A percentile compares a stretch with the other conserved stretches of the same genome.
Conservation (phyloP, 2,329 filamentous ascomycete species). For the Furcasterigmium sp. region DNA sequence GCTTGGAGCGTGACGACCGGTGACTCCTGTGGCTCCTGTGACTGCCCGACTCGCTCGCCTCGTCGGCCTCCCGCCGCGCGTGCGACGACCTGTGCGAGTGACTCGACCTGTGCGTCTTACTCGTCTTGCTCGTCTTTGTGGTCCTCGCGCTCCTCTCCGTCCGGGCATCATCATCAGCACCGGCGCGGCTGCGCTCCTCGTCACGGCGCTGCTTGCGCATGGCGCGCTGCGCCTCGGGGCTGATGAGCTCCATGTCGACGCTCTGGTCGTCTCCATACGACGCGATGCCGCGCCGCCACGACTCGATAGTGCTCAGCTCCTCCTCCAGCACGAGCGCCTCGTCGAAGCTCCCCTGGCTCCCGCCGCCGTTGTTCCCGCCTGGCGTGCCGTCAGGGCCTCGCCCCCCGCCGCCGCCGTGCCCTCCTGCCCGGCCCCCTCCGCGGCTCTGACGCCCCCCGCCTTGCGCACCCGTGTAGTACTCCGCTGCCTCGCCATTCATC, state of each 20-base stretch:
- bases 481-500: conserved; percentile 4
- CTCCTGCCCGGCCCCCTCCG: neutral
- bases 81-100: conserved; percentile 23
- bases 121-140: conserved; percentile 16
- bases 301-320: conserved; percentile 53
- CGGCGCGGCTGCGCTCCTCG: conserved; percentile 15
- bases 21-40: conserved; percentile 24
- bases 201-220: conserved; percentile 24
- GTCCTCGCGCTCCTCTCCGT: conserved; percentile 19
- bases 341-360: conserved; percentile 32
- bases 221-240: conserved; percentile 46
- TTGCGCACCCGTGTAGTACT: conserved; percentile 6
- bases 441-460: neutral
- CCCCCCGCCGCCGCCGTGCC: neutral
- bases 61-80: conserved; percentile 17
- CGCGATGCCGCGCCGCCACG: conserved; percentile 52
- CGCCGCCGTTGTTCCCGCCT: conserved; percentile 10
- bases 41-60: conserved; percentile 32
- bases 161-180: conserved; percentile 29
- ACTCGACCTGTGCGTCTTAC: conserved; percentile 19
- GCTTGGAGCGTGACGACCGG: conserved; percentile 24
- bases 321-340: conserved; percentile 54
- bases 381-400: conserved; percentile 20
- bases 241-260: conserved; percentile 53
- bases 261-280: conserved; percentile 39